Conservation (phyloP, 2,329 filamentous ascomycete species). For the Botrytis aclada region DNA sequence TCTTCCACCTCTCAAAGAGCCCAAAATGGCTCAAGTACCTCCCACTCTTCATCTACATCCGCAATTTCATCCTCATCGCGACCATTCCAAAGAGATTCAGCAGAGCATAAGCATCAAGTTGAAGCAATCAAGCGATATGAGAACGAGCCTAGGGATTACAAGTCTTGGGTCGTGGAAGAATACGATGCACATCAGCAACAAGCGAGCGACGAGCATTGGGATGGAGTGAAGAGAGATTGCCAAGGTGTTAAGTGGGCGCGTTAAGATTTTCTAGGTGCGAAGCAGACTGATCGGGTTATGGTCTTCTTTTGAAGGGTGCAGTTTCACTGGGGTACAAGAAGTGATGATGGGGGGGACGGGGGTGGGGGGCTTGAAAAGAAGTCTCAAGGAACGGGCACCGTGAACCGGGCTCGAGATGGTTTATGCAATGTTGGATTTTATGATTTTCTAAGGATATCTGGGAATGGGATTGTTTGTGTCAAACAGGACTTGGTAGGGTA, state of each 20-base stretch:
- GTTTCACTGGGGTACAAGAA: neutral
- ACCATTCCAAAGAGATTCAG: neutral
- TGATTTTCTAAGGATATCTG: neutral
- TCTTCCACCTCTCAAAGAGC: constrained; percentile 11
- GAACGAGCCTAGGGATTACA: constrained; percentile 25
- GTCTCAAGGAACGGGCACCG: too few species aligned
- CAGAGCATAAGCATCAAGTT: neutral
- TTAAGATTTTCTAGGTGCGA: neutral
- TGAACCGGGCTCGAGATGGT: neutral
- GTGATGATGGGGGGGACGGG: too few species aligned
- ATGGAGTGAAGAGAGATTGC: constrained; percentile 19
- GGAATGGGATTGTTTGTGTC: neutral
- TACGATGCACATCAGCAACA: constrained; percentile 27
- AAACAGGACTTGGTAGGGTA: neutral
- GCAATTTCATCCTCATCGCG: neutral
- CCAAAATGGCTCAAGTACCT: neutral
- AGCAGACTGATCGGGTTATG: too few species aligned
- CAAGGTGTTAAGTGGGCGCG: neutral
- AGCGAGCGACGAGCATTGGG: constrained; percentile 16
- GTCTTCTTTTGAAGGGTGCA: neutral
- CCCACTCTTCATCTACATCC: neutral
- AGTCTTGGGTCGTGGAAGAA: constrained; percentile 22
- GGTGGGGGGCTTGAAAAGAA: too few species aligned
- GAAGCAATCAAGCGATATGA: constrained; percentile 10
- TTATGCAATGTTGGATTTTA: neutral